Percentiles rank a stretch among this genome's conserved stretches.
phyloP scores from a whole-genome alignment of 1,284 basidiomycete genomes.

The Entoloma clypeatum region DNA sequence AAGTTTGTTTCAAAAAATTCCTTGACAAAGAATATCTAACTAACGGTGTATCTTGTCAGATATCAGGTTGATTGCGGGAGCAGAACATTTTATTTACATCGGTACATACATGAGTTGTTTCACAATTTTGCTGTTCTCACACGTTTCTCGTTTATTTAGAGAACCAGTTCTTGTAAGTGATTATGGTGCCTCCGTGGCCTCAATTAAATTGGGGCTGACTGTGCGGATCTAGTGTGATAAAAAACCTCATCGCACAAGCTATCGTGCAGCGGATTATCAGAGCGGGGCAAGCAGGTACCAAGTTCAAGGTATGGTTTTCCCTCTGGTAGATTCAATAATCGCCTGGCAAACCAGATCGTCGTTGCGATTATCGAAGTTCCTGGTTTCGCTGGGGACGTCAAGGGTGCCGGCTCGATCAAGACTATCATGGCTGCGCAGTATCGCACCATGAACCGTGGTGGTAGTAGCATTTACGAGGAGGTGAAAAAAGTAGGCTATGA shows the following conservation, averaged over 20 bases:
- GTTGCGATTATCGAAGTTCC: slow-evolving; percentile 82
- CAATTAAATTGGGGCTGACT: slow-evolving; percentile 42
- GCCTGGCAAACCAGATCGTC: slow-evolving; percentile 71
- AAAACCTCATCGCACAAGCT: slow-evolving; percentile 81
- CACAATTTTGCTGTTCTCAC: background rate
- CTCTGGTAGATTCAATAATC: background rate
- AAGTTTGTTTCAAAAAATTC: slow-evolving; percentile 29
- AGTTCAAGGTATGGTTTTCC: slow-evolving; percentile 66
- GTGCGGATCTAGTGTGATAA: slow-evolving; percentile 65
- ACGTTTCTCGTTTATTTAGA: slow-evolving; percentile 47
- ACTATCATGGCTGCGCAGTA: slow-evolving; percentile 83
- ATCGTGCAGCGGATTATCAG: slow-evolving; percentile 78
- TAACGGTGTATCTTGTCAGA: slow-evolving; percentile 42
- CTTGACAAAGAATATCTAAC: slow-evolving; percentile 1
- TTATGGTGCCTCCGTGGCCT: background rate
- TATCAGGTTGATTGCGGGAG: slow-evolving; percentile 77
- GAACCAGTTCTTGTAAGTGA: slow-evolving; percentile 91
- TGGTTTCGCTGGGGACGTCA: slow-evolving; percentile 80
- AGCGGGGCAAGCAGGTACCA: slow-evolving; percentile 67
- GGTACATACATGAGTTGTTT: slow-evolving; percentile 41
- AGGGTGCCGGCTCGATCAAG: slow-evolving; percentile 66
- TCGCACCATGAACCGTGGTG: slow-evolving; percentile 85
- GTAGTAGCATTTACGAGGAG: slow-evolving; percentile 81
- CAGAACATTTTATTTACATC: slow-evolving; percentile 88
- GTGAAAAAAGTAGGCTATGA: slow-evolving; percentile 78